Conservation (phyloP, 2,329 filamentous ascomycete genomes). For the Sclerotinia trifoliorum region DNA sequence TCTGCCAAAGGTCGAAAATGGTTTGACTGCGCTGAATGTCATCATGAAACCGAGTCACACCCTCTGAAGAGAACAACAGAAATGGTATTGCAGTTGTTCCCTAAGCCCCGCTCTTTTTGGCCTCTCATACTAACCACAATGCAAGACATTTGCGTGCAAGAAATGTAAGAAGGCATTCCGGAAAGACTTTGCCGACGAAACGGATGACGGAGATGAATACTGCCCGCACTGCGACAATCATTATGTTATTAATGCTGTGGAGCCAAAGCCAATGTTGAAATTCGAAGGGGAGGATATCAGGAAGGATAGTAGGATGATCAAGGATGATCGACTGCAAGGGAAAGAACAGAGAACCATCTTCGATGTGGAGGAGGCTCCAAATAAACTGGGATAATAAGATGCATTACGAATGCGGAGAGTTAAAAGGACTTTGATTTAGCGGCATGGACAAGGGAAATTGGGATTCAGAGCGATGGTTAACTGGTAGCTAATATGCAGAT, state of each 20-base stretch:
- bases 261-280: slow-evolving; percentile 77
- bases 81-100: slow-evolving; percentile 55
- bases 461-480: neutral
- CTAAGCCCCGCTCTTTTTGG: slow-evolving; percentile 12
- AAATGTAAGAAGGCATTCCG: slow-evolving; percentile 99
- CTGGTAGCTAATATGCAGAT: slow-evolving; percentile 15
- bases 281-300: slow-evolving; percentile 90
- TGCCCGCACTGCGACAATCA: slow-evolving; percentile 99
- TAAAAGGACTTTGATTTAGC: slow-evolving; percentile 36
- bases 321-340: slow-evolving; percentile 72
- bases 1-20: slow-evolving; percentile 73
- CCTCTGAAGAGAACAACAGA: slow-evolving; percentile 73
- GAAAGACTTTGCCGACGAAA: slow-evolving; percentile 78
- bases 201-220: slow-evolving; percentile 97
- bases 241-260: slow-evolving; percentile 86
- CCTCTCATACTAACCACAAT: slow-evolving; percentile 6
- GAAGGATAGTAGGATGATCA: slow-evolving; percentile 86
- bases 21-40: slow-evolving; percentile 98
- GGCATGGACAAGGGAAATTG: slow-evolving; percentile 27
- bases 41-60: slow-evolving; percentile 77
- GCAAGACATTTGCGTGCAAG: slow-evolving; percentile 83
- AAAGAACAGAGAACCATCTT: slow-evolving; percentile 67
- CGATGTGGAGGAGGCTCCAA: slow-evolving; percentile 70
- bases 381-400: slow-evolving; percentile 66
- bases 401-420: neutral